phyloP scores from a whole-genome alignment of 108 stramenopile genomes.

The Fragilaria radians region DNA sequence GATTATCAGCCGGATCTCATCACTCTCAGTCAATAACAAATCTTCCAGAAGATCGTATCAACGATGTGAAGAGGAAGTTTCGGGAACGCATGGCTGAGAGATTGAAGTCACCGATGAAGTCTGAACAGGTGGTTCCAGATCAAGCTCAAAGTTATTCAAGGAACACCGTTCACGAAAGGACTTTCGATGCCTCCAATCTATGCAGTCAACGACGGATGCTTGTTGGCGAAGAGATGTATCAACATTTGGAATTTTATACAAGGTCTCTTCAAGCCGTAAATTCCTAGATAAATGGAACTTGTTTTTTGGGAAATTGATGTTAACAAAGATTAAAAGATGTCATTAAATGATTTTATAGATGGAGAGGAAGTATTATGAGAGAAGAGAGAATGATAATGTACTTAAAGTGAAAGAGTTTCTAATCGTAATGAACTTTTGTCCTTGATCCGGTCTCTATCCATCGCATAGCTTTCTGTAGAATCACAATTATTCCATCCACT shows the following conservation, averaged over 20 bases:
- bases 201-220: neutral
- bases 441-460: too few relatives aligned
- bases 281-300: too few relatives aligned
- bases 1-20: neutral
- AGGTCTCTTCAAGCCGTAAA: slow-evolving; percentile 57
- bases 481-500: too few relatives aligned
- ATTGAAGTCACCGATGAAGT: neutral
- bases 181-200: too few relatives aligned
- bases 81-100: slow-evolving; percentile 37
- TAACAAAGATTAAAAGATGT: too few relatives aligned
- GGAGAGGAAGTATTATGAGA: too few relatives aligned
- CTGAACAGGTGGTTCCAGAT: neutral
- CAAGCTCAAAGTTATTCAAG: neutral
- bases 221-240: slow-evolving; percentile 65
- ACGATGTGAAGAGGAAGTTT: slow-evolving; percentile 65
- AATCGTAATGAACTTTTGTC: too few relatives aligned
- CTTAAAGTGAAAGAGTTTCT: too few relatives aligned
- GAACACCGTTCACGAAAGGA: neutral
- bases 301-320: too few relatives aligned
- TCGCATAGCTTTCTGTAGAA: too few relatives aligned
- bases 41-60: slow-evolving; percentile 22
- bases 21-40: slow-evolving; percentile 9
- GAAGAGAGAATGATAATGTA: too few relatives aligned
- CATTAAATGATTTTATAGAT: too few relatives aligned
- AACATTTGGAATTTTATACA: slow-evolving; percentile 68